These are phyloP conservation scores for Brasenia schreberi DNA, from an alignment of 164 flowering plant genomes.

Conservation along the genomic window DNA sequence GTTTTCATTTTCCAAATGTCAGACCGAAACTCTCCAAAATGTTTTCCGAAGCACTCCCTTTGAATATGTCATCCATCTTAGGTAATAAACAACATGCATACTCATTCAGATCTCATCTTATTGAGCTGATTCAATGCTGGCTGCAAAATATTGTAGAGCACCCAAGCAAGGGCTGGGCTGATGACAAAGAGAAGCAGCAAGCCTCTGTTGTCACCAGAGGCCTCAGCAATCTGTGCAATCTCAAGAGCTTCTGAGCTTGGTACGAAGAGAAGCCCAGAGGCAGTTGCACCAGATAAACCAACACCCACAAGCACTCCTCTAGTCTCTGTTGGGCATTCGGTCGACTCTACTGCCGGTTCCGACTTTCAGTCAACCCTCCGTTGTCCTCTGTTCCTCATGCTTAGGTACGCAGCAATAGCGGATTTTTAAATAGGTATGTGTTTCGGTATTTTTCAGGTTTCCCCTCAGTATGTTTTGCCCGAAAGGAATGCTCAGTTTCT, in stretches of 20 bases:
- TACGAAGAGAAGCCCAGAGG: conserved; percentile 28
- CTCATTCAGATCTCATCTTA: conserved; percentile 55
- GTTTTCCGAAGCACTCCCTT: neutral
- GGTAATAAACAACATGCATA: neutral
- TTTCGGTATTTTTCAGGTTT: too few species aligned
- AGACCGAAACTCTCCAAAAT: neutral
- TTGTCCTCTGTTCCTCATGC: too few species aligned
- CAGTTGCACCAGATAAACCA: conserved; percentile 49
- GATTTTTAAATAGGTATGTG: too few species aligned
- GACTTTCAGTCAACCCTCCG: too few species aligned
- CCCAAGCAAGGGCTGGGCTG: conserved; percentile 64
- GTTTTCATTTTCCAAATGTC: too few species aligned
- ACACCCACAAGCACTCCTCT: conserved; percentile 57
- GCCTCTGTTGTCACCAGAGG: conserved; percentile 42
- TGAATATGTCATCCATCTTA: neutral
- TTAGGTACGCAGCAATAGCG: too few species aligned
- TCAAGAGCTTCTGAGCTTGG: conserved; percentile 34
- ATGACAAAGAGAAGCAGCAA: conserved; percentile 47
- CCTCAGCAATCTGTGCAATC: conserved; percentile 40
- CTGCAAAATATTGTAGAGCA: conserved; percentile 55
- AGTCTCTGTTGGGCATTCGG: too few species aligned
- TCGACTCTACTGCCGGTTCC: too few species aligned
- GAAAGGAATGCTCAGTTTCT: too few species aligned
- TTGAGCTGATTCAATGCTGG: conserved; percentile 92
- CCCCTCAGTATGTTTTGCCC: too few species aligned